phyloP scores from a whole-genome alignment of 345 rosid species.

The Gossypium arboreum region DNA sequence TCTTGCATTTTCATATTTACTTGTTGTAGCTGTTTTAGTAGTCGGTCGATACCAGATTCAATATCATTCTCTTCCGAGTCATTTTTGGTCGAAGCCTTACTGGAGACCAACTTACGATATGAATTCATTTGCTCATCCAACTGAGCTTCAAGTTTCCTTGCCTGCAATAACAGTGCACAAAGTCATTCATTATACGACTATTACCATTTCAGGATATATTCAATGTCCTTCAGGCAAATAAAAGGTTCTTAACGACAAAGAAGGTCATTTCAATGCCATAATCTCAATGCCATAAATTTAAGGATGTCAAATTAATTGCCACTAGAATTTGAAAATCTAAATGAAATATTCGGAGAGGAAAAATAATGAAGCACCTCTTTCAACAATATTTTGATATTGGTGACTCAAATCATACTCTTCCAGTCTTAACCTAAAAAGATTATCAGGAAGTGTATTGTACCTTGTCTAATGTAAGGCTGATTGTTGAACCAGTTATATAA shows the following conservation, averaged over 20 bases:
- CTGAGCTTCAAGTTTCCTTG: conserved; percentile 94
- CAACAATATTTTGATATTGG: not conserved
- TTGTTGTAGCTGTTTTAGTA: conserved; percentile 74
- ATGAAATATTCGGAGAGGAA: not conserved
- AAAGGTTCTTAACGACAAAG: not conserved
- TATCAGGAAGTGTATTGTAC: not conserved
- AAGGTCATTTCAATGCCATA: not conserved
- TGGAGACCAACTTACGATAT: conserved; percentile 74
- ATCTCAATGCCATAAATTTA: not conserved
- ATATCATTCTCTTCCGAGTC: conserved; percentile 69
- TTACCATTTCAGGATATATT: not conserved
- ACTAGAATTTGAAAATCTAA: conserved; percentile 6
- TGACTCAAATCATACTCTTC: not conserved
- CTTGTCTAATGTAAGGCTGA: not conserved
- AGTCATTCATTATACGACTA: not conserved
- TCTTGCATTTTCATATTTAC: conserved; percentile 90
- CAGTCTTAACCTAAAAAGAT: not conserved
- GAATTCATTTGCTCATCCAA: conserved; percentile 95
- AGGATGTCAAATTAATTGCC: not conserved
- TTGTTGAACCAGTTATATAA: not conserved
- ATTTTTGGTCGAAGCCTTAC: conserved; percentile 54
- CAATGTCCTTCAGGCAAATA: not conserved
- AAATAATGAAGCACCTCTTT: not conserved
- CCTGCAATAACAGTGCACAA: conserved; percentile 39
- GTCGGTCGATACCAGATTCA: conserved; percentile 68